These are phyloP conservation scores for Termitomyces sp. DNA, from an alignment of 768 basidiomycete genomes.

Conservation along the genomic window DNA sequence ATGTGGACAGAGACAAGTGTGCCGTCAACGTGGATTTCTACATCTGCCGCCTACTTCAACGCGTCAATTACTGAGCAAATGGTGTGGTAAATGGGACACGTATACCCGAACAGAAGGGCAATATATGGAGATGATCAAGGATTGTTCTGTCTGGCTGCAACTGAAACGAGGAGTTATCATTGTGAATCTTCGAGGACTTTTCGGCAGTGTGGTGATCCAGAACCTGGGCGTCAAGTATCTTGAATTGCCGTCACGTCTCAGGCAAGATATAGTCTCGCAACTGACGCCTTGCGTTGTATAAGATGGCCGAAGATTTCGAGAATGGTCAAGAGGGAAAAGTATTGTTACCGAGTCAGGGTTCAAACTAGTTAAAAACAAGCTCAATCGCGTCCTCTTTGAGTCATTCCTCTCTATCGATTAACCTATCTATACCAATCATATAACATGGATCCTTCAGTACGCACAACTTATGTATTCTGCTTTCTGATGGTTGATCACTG, in stretches of 20 bases:
- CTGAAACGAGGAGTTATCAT: conserved; percentile 80
- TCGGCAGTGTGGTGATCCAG: not conserved
- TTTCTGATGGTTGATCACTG: not conserved
- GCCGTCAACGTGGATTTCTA: conserved; percentile 72
- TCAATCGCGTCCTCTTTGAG: not conserved
- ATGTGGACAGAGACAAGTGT: conserved; percentile 67
- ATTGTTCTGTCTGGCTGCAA: conserved; percentile 53
- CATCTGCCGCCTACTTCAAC: conserved; percentile 67
- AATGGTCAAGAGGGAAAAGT: not conserved
- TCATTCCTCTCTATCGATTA: not conserved
- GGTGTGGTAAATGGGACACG: conserved; percentile 6
- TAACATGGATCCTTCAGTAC: conserved; percentile 45
- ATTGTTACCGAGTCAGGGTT: not conserved
- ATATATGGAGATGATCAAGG: conserved; percentile 56
- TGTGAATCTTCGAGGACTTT: not conserved
- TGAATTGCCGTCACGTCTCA: not conserved
- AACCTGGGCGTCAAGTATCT: not conserved
- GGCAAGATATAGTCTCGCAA: not conserved
- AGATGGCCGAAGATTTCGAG: too few relatives aligned
- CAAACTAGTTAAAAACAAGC: not conserved
- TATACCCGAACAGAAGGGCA: conserved; percentile 70
- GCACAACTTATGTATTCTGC: conserved; percentile 6
- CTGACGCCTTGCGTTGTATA: not conserved
- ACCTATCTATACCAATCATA: not conserved
- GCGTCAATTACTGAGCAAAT: conserved; percentile 7